Evolutionary conservation across 2,329 filamentous ascomycete genomes (phyloP), one percentile per base, ranked within the genome.

Genomic region (Anthostomella pinea): DNA sequence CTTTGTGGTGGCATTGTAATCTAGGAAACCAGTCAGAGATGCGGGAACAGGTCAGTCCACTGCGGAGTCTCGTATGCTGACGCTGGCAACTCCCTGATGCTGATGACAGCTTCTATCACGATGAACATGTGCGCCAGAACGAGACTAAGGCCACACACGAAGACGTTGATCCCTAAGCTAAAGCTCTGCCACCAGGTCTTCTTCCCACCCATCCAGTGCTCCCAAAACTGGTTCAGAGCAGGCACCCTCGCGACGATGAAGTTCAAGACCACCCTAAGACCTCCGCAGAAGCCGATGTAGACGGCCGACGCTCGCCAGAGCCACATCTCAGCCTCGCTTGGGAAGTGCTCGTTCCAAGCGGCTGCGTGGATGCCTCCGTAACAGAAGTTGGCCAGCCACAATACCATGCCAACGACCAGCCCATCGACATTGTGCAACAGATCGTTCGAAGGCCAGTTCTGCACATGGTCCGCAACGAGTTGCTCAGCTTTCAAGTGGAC

Each of bases 291-390:
- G 17, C 29, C 38, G 7, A 52, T 49, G 31, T 53, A 49, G 1
- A 45, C 23, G 9, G 51, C 34, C 8, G 36, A 43, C 3, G 34
- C 39, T 5, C 52, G 35, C 48, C 54, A 57, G 11, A 56, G 24
- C 35, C 41, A 53, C 28, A 23, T 22, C 26, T 58, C 57, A 3
- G 37, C 17, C 4, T 20, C 17, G 9, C 43, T 48, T 1, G 53
- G 49, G 30, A 56, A 59, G 30, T 55, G 41, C 15, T 55, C 48
- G 16, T 54, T 48, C 53, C 53, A 58, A 6, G 46, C 53, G 2
- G 47, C 41, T 7, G 49, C 30, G 28, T 57, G 56, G 3, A 57
- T 26, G 15, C 27, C 29, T 14, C 40, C 35, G 13, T 39, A 36
- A 4, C 14, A n/a, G 10, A 15, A 20, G 21, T 27, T 42, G 7